A percentile compares a stretch with the other conserved stretches of the same genome.
These are phyloP conservation scores for Zygosaccharomyces pseudorouxii DNA, from an alignment of 805 yeast genomes.

Conservation along the genomic window DNA sequence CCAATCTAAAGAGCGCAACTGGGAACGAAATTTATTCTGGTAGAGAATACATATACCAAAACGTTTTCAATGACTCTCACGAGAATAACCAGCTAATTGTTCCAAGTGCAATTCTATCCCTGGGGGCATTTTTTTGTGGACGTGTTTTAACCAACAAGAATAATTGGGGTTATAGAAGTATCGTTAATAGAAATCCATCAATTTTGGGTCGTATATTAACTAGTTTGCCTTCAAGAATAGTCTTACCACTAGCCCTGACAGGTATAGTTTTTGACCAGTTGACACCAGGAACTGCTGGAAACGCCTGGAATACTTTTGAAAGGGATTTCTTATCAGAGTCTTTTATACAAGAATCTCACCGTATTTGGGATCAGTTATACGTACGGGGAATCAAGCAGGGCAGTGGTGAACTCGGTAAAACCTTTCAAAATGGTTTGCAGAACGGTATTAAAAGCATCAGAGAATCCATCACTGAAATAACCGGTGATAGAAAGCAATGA, in stretches of 20 bases:
- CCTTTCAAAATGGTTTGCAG: slow-evolving; percentile 14
- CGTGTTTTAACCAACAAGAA: slow-evolving; percentile 25
- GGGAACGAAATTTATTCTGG: slow-evolving; percentile 12
- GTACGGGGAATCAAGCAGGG: slow-evolving; percentile 10
- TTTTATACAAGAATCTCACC: slow-evolving; percentile 11
- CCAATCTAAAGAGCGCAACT: slow-evolving; percentile 18
- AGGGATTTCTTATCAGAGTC: slow-evolving; percentile 21
- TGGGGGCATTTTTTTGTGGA: slow-evolving; percentile 30
- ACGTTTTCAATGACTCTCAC: slow-evolving; percentile 21
- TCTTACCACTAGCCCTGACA: slow-evolving; percentile 26
- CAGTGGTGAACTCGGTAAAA: slow-evolving; percentile 4
- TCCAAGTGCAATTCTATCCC: slow-evolving; percentile 26
- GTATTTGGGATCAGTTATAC: slow-evolving; percentile 12
- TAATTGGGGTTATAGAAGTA: slow-evolving; percentile 25
- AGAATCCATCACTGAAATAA: slow-evolving; percentile 7
- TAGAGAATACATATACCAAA: slow-evolving; percentile 15
- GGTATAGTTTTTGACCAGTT: slow-evolving; percentile 20
- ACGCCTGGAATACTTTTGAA: slow-evolving; percentile 14
- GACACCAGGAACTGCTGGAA: slow-evolving; percentile 28
- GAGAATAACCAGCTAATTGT: slow-evolving; percentile 26
- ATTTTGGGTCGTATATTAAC: slow-evolving; percentile 18
- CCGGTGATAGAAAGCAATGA: not conserved
- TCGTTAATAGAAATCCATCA: slow-evolving; percentile 12
- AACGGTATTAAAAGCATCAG: slow-evolving; percentile 26
- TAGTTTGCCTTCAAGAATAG: slow-evolving; percentile 25